Evolutionary conservation across 192 early-diverging fungal genomes (phyloP).

Genomic region (Funneliformis geosporum): DNA sequence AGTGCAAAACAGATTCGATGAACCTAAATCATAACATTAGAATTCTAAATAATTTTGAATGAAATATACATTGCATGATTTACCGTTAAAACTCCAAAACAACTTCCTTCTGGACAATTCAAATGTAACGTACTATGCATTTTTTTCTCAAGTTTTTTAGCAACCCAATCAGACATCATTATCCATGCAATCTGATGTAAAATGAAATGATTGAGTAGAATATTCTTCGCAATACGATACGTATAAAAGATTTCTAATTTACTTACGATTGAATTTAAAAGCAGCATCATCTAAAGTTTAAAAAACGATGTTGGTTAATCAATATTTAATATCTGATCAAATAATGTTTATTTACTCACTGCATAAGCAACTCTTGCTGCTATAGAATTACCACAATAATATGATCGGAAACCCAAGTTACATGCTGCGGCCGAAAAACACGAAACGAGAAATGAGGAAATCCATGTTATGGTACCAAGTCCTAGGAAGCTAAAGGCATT

Average conservation of each 20-base stretch:
- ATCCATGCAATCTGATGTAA: constrained; percentile 72
- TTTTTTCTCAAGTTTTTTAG: constrained; percentile 73
- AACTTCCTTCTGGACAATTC: constrained; percentile 79
- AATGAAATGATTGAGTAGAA: neutral
- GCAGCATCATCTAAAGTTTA: constrained; percentile 42
- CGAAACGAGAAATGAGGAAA: constrained; percentile 45
- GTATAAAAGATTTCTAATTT: constrained; percentile 12
- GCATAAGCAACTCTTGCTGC: constrained; percentile 59
- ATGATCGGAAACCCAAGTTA: constrained; percentile 55
- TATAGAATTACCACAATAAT: constrained; percentile 63
- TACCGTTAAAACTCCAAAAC: constrained; percentile 87
- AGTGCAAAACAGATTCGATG: constrained; percentile 91
- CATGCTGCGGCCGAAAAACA: constrained; percentile 66
- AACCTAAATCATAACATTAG: neutral
- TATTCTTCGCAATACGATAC: neutral
- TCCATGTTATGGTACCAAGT: constrained; percentile 46
- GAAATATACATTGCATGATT: neutral
- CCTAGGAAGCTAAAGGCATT: constrained; percentile 56
- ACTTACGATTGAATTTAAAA: constrained; percentile 48
- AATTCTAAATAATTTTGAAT: neutral
- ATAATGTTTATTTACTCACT: constrained; percentile 33
- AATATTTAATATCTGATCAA: neutral
- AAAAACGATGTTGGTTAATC: neutral
- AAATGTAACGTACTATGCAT: constrained; percentile 85
- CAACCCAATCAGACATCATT: constrained; percentile 85